phyloP scores from a whole-genome alignment of 305 asterid genomes.

The Coffea humblotiana region DNA sequence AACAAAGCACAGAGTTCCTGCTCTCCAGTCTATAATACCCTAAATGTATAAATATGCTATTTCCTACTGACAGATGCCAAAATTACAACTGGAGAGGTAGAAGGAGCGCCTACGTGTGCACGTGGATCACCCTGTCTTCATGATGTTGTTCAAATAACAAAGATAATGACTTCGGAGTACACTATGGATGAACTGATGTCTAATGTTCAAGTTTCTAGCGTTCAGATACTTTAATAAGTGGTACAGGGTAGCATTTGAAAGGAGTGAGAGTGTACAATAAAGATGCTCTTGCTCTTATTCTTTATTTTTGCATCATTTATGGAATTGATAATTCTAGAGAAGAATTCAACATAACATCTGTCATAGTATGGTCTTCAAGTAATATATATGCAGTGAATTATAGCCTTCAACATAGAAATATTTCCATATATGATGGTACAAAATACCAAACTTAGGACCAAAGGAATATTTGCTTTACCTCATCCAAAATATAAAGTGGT shows the following conservation, averaged over 20 bases:
- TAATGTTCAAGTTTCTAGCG: background rate
- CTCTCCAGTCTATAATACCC: background rate
- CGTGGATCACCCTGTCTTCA: background rate
- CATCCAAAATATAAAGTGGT: conserved; percentile 92
- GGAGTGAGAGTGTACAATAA: background rate
- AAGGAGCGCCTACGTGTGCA: background rate
- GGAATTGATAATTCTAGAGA: background rate
- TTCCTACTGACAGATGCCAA: background rate
- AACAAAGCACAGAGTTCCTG: background rate
- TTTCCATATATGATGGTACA: background rate
- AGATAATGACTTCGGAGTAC: background rate
- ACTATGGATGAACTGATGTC: background rate
- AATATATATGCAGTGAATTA: background rate
- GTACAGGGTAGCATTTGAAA: background rate
- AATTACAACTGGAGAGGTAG: background rate
- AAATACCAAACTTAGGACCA: background rate
- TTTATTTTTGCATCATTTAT: background rate
- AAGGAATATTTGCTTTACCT: conserved; percentile 43
- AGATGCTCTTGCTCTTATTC: background rate
- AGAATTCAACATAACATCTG: background rate
- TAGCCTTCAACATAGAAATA: background rate
- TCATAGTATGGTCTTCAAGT: background rate
- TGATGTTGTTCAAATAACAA: background rate
- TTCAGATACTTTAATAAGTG: background rate
- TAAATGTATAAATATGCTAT: background rate